Evolutionary conservation across 2,329 filamentous ascomycete species (phyloP).

Genomic region (Chaetomiaceae sp.): DNA sequence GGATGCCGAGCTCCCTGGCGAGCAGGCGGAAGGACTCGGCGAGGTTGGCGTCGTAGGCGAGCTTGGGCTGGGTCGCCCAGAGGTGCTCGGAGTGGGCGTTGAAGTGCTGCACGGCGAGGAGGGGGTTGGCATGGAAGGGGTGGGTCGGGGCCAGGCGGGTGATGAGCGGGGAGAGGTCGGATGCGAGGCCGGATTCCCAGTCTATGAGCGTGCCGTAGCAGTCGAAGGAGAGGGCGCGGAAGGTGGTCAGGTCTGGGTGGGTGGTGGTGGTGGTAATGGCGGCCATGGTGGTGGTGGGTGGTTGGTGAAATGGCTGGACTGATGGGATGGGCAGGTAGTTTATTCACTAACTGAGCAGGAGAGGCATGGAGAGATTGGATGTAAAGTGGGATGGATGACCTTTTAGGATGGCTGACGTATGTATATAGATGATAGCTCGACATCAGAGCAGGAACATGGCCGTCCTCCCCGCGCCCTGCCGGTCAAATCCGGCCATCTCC

Average conservation of each 20-base stretch:
- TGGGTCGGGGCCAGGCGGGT: slow-evolving; percentile 39
- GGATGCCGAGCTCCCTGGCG: slow-evolving; percentile 31
- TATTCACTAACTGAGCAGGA: neutral
- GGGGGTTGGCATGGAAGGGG: slow-evolving; percentile 35
- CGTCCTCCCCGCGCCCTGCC: too few species aligned
- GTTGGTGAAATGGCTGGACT: neutral
- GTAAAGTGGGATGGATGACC: too few species aligned
- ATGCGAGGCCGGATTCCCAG: slow-evolving; percentile 65
- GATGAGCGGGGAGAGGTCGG: slow-evolving; percentile 48
- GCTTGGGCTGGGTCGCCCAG: slow-evolving; percentile 50
- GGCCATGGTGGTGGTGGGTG: neutral
- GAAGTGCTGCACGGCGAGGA: slow-evolving; percentile 41
- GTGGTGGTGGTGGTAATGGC: neutral
- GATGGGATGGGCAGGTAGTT: neutral
- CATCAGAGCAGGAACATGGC: too few species aligned
- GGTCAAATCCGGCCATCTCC: neutral
- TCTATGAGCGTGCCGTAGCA: slow-evolving; percentile 77
- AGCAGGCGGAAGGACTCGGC: slow-evolving; percentile 43
- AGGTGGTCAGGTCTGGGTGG: slow-evolving; percentile 28
- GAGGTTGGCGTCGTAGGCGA: slow-evolving; percentile 59
- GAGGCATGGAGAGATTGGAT: too few species aligned
- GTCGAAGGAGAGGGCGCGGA: slow-evolving; percentile 61
- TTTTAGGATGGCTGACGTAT: too few species aligned
- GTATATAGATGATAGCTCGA: too few species aligned
- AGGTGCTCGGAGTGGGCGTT: slow-evolving; percentile 46